Evolutionary conservation across 805 yeast species (phyloP).

Genomic region (Schizosaccharomyces osmophilus): DNA sequence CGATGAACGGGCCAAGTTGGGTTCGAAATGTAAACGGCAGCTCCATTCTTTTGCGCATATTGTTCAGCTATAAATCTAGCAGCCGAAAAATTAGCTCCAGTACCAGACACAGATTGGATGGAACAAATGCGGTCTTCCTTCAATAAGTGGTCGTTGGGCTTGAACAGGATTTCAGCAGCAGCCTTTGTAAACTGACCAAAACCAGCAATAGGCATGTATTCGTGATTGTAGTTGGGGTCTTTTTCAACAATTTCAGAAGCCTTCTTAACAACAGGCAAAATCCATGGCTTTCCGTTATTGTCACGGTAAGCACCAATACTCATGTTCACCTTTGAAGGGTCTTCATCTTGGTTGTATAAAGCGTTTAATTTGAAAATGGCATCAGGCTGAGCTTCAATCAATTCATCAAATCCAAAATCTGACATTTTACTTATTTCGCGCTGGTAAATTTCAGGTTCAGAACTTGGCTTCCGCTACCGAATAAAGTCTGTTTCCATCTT

Average conservation of each 20-base stretch:
- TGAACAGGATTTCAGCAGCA: constrained; percentile 48
- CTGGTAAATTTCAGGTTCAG: neutral
- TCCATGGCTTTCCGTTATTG: constrained; percentile 66
- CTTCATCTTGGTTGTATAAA: constrained; percentile 39
- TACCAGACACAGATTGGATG: constrained; percentile 61
- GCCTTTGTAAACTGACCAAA: constrained; percentile 38
- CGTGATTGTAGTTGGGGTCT: constrained; percentile 54
- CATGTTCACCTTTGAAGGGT: constrained; percentile 25
- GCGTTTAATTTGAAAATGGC: constrained; percentile 48
- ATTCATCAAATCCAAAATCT: constrained; percentile 11
- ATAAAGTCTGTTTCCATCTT: too few species aligned
- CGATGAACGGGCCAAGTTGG: constrained; percentile 92
- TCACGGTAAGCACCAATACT: constrained; percentile 88
- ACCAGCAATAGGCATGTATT: constrained; percentile 68
- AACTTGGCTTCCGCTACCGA: too few species aligned
- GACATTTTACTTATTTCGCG: neutral
- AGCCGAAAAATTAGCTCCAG: constrained; percentile 77
- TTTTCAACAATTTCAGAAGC: constrained; percentile 47
- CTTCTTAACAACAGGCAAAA: constrained; percentile 43
- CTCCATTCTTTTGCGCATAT: constrained; percentile 10
- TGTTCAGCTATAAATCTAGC: constrained; percentile 35
- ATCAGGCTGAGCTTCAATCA: constrained; percentile 53
- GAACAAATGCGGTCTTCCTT: constrained; percentile 14
- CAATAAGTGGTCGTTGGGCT: constrained; percentile 30
- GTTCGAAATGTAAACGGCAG: constrained; percentile 42